These are phyloP conservation scores for Dactylellina cionopaga DNA, from an alignment of 2,329 filamentous ascomycete genomes.

Conservation along the genomic window DNA sequence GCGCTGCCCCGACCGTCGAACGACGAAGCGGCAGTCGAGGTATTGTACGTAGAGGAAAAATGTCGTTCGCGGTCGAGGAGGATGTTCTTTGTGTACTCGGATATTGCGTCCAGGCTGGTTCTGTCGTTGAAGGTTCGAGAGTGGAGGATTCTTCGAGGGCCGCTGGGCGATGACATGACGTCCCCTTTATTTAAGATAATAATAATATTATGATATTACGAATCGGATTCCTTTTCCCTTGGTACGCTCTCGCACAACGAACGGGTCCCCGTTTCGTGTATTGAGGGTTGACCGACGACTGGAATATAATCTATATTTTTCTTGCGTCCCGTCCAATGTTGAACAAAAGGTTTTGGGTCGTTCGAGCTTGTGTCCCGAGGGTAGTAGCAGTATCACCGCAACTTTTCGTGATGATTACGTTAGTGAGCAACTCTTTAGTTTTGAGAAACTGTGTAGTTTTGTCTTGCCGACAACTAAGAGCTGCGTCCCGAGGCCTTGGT, in stretches of 20 bases:
- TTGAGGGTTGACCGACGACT: too few species aligned
- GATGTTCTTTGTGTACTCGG: slow-evolving; percentile 44
- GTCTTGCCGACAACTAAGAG: slow-evolving; percentile 25
- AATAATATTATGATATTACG: too few species aligned
- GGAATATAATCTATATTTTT: too few species aligned
- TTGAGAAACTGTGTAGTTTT: slow-evolving; percentile 6
- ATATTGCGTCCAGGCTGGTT: slow-evolving; percentile 44
- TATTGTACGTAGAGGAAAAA: slow-evolving; percentile 21
- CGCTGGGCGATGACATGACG: slow-evolving; percentile 51
- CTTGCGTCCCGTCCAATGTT: too few species aligned
- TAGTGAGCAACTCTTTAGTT: not conserved
- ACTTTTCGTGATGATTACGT: not conserved
- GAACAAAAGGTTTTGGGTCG: slow-evolving; percentile 8
- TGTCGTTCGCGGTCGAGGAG: slow-evolving; percentile 39
- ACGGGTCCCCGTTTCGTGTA: too few species aligned
- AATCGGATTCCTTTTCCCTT: too few species aligned
- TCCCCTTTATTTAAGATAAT: too few species aligned
- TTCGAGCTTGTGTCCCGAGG: not conserved
- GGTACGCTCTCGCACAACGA: too few species aligned
- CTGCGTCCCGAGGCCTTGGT: slow-evolving; percentile 6
- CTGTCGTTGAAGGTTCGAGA: slow-evolving; percentile 47
- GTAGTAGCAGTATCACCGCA: slow-evolving; percentile 8
- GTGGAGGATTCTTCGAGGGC: slow-evolving; percentile 50
- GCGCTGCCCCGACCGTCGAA: slow-evolving; percentile 43
- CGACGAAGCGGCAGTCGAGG: slow-evolving; percentile 24